Conservation (phyloP, 1,284 basidiomycete species). For the Mrakiaceae sp. region DNA sequence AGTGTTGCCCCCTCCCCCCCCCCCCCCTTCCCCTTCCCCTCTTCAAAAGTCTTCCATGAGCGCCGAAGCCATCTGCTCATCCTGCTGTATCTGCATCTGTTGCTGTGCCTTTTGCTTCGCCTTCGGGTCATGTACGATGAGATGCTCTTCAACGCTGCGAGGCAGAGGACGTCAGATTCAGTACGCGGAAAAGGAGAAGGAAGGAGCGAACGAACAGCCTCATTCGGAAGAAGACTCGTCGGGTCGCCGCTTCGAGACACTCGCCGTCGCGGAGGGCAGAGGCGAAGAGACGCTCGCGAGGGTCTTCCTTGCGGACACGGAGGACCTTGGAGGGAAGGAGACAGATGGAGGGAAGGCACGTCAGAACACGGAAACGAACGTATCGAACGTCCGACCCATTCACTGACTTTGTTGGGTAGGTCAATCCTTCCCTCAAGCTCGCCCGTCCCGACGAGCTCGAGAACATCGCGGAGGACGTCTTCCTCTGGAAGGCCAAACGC, state of each 20-base stretch:
- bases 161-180: constrained; percentile 13
- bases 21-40: neutral
- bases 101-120: neutral
- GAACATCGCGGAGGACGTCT: constrained; percentile 56
- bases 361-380: neutral
- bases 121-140: constrained; percentile 44
- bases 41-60: neutral
- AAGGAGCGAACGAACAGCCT: constrained; percentile 40
- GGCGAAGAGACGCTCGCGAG: constrained; percentile 58
- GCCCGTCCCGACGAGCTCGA: constrained; percentile 58
- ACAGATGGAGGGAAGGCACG: neutral
- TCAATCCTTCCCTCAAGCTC: constrained; percentile 67
- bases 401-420: constrained; percentile 56
- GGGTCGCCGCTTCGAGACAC: constrained; percentile 56
- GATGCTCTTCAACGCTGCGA: constrained; percentile 54
- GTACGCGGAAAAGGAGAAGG: neutral
- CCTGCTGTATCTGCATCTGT: neutral
- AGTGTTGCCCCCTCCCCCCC: neutral
- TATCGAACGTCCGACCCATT: neutral
- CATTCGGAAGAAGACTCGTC: constrained; percentile 64
- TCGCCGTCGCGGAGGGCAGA: constrained; percentile 57
- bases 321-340: constrained; percentile 43
- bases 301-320: constrained; percentile 59
- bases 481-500: constrained; percentile 70
- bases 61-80: neutral